A percentile compares a stretch with the other conserved stretches of the same genome.
Evolutionary conservation across 208 protist species (phyloP).

Genomic region (Trypanosomatidae sp.): DNA sequence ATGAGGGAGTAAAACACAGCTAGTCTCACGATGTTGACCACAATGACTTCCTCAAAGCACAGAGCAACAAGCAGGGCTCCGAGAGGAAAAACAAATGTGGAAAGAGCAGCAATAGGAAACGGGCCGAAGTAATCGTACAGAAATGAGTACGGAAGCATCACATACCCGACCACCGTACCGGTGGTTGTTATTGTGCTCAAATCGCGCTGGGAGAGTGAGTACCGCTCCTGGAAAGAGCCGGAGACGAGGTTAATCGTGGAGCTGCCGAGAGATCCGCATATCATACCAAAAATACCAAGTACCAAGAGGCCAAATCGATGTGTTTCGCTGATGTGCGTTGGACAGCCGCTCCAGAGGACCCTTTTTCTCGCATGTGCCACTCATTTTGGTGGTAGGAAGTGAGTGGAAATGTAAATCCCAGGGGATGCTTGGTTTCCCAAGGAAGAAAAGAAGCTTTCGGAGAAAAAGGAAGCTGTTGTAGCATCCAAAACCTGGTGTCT

Average conservation of each 20-base stretch:
- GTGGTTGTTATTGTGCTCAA: slow-evolving; percentile 62
- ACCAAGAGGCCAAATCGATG: slow-evolving; percentile 46
- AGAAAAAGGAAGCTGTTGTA: not conserved
- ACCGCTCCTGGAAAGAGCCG: slow-evolving; percentile 43
- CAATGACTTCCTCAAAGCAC: slow-evolving; percentile 44
- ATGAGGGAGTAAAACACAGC: slow-evolving; percentile 38
- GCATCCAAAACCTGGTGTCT: not conserved
- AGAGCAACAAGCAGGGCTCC: slow-evolving; percentile 39
- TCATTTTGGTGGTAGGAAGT: slow-evolving; percentile 4
- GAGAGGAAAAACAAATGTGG: slow-evolving; percentile 35
- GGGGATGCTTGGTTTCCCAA: not conserved
- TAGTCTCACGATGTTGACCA: slow-evolving; percentile 24
- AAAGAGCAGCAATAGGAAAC: slow-evolving; percentile 34
- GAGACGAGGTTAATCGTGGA: slow-evolving; percentile 67
- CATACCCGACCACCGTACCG: slow-evolving; percentile 33
- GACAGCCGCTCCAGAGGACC: slow-evolving; percentile 10
- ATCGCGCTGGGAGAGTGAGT: slow-evolving; percentile 45
- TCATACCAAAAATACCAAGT: slow-evolving; percentile 39
- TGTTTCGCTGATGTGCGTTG: slow-evolving; percentile 38
- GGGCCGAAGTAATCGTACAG: slow-evolving; percentile 58
- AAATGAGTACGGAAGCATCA: slow-evolving; percentile 42
- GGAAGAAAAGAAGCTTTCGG: not conserved
- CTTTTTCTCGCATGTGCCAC: slow-evolving; percentile 4
- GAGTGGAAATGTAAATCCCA: not conserved
- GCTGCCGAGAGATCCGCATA: slow-evolving; percentile 49